These are phyloP conservation scores for Nakazawaea ishiwadae DNA, from an alignment of 805 yeast genomes.

Conservation along the genomic window DNA sequence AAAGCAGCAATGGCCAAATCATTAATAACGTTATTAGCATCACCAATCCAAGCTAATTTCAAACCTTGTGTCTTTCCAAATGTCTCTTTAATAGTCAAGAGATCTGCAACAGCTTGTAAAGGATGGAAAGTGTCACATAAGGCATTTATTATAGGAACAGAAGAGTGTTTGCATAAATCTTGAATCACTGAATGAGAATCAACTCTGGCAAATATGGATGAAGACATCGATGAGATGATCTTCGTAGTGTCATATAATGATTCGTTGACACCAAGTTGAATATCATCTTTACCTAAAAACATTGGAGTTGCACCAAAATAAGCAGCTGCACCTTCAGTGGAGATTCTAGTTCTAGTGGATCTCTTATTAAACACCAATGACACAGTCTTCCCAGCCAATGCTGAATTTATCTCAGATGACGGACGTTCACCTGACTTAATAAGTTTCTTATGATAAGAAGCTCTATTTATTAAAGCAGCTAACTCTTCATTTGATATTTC, in stretches of 20 bases:
- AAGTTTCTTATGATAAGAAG: slow-evolving; percentile 58
- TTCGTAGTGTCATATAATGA: slow-evolving; percentile 82
- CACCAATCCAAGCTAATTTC: slow-evolving; percentile 94
- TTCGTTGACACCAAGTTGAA: slow-evolving; percentile 95
- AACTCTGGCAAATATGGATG: slow-evolving; percentile 97
- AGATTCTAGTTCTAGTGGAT: slow-evolving; percentile 91
- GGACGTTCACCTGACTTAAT: slow-evolving; percentile 50
- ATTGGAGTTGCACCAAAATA: slow-evolving; percentile 94
- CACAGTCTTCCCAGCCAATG: slow-evolving; percentile 74
- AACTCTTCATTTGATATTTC: slow-evolving; percentile 76
- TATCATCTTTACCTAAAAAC: slow-evolving; percentile 95
- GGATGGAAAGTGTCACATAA: slow-evolving; percentile 94
- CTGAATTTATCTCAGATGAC: slow-evolving; percentile 33
- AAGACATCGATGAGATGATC: slow-evolving; percentile 92
- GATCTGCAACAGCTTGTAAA: slow-evolving; percentile 89
- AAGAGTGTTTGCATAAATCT: slow-evolving; percentile 70
- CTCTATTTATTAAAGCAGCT: slow-evolving; percentile 64
- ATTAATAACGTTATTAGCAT: slow-evolving; percentile 91
- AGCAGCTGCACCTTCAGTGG: slow-evolving; percentile 90
- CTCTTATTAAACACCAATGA: slow-evolving; percentile 86
- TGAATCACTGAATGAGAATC: slow-evolving; percentile 78
- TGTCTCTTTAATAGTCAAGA: slow-evolving; percentile 79
- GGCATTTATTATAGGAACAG: slow-evolving; percentile 90
- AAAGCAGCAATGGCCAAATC: slow-evolving; percentile 87
- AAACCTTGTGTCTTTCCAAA: slow-evolving; percentile 56